Base-by-base conservation (phyloP, 305 asterid genomes). In the Fraxinus dipetala region DNA sequence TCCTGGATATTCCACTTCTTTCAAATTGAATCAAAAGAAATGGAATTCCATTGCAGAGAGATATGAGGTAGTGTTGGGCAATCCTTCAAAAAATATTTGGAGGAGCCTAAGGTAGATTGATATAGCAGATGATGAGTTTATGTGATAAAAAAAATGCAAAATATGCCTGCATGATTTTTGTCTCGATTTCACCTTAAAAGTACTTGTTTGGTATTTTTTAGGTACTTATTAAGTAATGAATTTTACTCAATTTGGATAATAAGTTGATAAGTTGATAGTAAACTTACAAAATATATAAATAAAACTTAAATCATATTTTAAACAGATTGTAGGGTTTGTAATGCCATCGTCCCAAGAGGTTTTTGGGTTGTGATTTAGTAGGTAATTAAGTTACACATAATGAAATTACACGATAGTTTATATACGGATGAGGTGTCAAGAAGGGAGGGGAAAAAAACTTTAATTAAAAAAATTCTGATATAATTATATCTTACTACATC, bases 1-100 rank as follows among this genome's bases (percentile, higher is more conserved):
- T 31, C 38, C 80, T 82, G 89, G 90, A 85, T 91, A 88, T 91
- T 91, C 92, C 93, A 86, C 91, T 89, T 86, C 90, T 83, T 89
- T 90, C 85, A 81, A 82, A 89, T 87, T 81, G 63, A 84, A 86
- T 72, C 79, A 83, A 80, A 87, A 81, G 85, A 89, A 89, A 87
- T 86, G 86, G 86, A 85, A 89, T 82, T 83, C 84, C 81, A 69
- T 79, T 81, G 79, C 84, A 78, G 26, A 83, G 69, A 54, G 69
- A 80, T 40, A 78, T 16, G 56, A 45, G 56, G 84, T 80, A 59
- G 85, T 59, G 7, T 86, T 88, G 34, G 88, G 89, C 89, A 79
- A 88, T 83, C 86, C 70, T 80, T 82, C 56, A 86, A 80, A 80
- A 83, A 88, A 84, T 73, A 81, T 86, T 85, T 86, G 32, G 88